phyloP scores from a whole-genome alignment of 139 green algal species.

The Ulvella scutata region DNA sequence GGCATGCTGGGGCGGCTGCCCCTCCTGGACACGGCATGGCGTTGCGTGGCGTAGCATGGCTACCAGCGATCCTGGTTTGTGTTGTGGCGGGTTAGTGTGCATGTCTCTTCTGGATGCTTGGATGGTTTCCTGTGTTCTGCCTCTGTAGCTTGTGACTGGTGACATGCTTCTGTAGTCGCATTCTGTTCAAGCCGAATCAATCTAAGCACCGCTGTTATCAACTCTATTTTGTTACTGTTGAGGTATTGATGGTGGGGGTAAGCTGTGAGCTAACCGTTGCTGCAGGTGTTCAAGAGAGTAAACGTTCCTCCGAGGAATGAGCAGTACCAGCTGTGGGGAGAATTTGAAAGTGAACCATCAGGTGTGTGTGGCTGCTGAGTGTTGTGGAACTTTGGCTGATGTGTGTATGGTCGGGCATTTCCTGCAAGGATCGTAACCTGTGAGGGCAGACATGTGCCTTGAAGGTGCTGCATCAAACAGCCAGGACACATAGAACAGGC shows the following conservation, averaged over 20 bases:
- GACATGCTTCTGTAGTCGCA: background rate
- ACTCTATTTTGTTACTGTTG: background rate
- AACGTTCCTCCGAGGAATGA: background rate
- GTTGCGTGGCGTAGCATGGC: too few species aligned
- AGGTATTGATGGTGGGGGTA: too few species aligned
- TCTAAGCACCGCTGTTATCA: background rate
- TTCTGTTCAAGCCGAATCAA: background rate
- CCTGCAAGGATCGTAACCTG: too few species aligned
- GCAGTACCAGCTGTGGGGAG: constrained; percentile 1
- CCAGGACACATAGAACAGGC: too few species aligned
- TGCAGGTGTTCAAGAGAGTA: background rate
- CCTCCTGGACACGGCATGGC: too few species aligned
- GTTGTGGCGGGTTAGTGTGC: background rate
- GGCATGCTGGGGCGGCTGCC: background rate
- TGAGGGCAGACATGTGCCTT: too few species aligned
- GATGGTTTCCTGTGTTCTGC: background rate
- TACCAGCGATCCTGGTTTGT: too few species aligned
- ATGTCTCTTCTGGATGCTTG: background rate
- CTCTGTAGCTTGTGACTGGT: background rate
- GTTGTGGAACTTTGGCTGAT: too few species aligned
- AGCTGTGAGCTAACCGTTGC: background rate
- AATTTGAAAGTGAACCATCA: background rate
- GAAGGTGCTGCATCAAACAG: too few species aligned
- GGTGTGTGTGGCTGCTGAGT: too few species aligned
- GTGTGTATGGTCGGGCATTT: too few species aligned